A percentile compares a stretch with the other conserved stretches of the same genome.
Conservation (phyloP, 352 stramenopile species). For the Pythium phragmiticola region DNA sequence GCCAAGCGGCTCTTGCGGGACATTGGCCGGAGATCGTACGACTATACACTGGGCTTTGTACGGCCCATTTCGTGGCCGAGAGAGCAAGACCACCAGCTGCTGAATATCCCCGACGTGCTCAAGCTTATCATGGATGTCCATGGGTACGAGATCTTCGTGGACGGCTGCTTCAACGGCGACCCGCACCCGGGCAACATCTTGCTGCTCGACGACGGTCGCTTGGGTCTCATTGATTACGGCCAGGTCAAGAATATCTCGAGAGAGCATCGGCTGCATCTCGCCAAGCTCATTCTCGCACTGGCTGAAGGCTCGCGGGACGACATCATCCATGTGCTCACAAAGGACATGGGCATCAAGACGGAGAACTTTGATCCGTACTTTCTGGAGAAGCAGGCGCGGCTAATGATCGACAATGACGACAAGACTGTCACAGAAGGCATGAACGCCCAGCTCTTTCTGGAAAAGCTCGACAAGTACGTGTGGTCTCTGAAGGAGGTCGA, state of each 20-base stretch:
- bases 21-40: constrained; percentile 55
- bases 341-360: constrained; percentile 77
- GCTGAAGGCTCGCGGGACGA: constrained; percentile 66
- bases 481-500: neutral
- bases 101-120: constrained; percentile 83
- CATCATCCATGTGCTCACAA: constrained; percentile 69
- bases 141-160: constrained; percentile 91
- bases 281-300: constrained; percentile 86
- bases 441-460: constrained; percentile 85
- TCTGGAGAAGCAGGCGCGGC: constrained; percentile 73
- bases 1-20: constrained; percentile 41
- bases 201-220: constrained; percentile 83
- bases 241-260: constrained; percentile 87
- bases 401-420: constrained; percentile 90
- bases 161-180: constrained; percentile 92
- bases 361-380: constrained; percentile 82
- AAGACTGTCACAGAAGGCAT: constrained; percentile 74
- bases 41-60: constrained; percentile 86
- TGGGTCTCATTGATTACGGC: constrained; percentile 92
- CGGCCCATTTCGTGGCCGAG: constrained; percentile 43
- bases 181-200: constrained; percentile 92
- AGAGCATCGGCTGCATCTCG: constrained; percentile 65
- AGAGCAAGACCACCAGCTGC: constrained; percentile 49
- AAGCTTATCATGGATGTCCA: constrained; percentile 89
- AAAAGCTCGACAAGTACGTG: constrained; percentile 77